Conservation (phyloP, 2,329 filamentous ascomycete species). For the Sclerotiophoma versabilis region DNA sequence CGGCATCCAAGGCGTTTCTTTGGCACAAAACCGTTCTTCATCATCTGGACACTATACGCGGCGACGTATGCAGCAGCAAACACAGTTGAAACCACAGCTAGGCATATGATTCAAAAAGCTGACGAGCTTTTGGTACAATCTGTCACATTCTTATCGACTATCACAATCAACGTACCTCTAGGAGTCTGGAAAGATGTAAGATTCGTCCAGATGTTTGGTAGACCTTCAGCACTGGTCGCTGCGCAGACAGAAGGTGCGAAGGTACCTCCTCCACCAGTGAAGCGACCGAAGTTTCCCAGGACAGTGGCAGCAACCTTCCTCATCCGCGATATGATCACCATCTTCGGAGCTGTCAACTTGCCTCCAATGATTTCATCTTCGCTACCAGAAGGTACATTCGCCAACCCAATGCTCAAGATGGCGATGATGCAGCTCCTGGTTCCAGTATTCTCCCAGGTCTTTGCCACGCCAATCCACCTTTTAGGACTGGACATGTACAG, state of each 20-base stretch:
- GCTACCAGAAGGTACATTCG: slow-evolving; percentile 26
- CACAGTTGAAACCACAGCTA: slow-evolving; percentile 28
- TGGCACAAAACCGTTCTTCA: slow-evolving; percentile 35
- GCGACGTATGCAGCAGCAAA: slow-evolving; percentile 40
- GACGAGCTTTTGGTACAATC: slow-evolving; percentile 28
- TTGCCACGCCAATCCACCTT: slow-evolving; percentile 38
- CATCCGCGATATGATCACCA: slow-evolving; percentile 39
- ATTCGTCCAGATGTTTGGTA: slow-evolving; percentile 38
- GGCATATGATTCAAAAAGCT: slow-evolving; percentile 16
- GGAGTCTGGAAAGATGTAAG: slow-evolving; percentile 40
- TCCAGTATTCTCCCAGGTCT: slow-evolving; percentile 37
- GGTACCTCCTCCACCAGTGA: not conserved
- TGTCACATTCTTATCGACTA: slow-evolving; percentile 36
- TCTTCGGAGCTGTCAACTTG: slow-evolving; percentile 41
- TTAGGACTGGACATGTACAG: slow-evolving; percentile 37
- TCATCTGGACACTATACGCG: slow-evolving; percentile 40
- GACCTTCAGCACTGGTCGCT: slow-evolving; percentile 2
- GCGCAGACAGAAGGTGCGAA: slow-evolving; percentile 1
- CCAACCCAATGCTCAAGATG: slow-evolving; percentile 27
- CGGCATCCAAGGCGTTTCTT: slow-evolving; percentile 35
- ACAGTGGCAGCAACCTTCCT: slow-evolving; percentile 36
- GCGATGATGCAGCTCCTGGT: slow-evolving; percentile 36
- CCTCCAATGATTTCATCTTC: slow-evolving; percentile 30
- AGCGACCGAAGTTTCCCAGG: slow-evolving; percentile 20
- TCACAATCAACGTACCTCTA: slow-evolving; percentile 36